These are phyloP conservation scores for Alternaria hordeiaustralica DNA, from an alignment of 2,329 filamentous ascomycete genomes.

Conservation along the genomic window DNA sequence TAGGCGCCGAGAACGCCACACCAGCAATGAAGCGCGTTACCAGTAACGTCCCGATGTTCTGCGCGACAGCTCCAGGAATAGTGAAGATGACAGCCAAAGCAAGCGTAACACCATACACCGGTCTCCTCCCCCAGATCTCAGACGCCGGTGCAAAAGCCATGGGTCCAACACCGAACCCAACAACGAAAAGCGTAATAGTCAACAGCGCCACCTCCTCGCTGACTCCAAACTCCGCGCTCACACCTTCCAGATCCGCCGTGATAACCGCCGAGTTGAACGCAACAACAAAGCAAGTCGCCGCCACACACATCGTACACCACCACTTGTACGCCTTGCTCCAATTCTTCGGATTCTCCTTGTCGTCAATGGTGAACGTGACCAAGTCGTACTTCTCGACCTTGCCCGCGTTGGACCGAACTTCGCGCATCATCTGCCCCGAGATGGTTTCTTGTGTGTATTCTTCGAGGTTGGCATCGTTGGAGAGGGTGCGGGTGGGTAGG, in stretches of 20 bases:
- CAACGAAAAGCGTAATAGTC: slow-evolving; percentile 76
- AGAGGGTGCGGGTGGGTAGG: slow-evolving; percentile 71
- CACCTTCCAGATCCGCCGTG: slow-evolving; percentile 74
- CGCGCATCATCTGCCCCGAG: slow-evolving; percentile 66
- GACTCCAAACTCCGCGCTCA: slow-evolving; percentile 68
- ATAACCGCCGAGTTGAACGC: slow-evolving; percentile 71
- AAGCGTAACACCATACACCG: slow-evolving; percentile 74
- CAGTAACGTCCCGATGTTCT: slow-evolving; percentile 78
- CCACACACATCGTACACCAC: slow-evolving; percentile 82
- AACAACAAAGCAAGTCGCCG: slow-evolving; percentile 58
- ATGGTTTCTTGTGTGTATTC: slow-evolving; percentile 71
- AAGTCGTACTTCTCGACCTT: slow-evolving; percentile 63
- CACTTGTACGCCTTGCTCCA: slow-evolving; percentile 81
- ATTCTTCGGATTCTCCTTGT: slow-evolving; percentile 84
- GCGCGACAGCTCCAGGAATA: slow-evolving; percentile 77
- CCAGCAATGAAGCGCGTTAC: slow-evolving; percentile 80
- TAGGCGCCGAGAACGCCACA: slow-evolving; percentile 83
- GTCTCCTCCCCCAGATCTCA: slow-evolving; percentile 74
- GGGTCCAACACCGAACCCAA: slow-evolving; percentile 81
- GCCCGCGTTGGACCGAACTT: slow-evolving; percentile 62
- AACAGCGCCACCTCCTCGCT: slow-evolving; percentile 76
- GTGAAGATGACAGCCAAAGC: slow-evolving; percentile 77
- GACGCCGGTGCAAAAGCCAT: slow-evolving; percentile 81
- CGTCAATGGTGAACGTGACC: slow-evolving; percentile 73
- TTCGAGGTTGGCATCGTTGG: slow-evolving; percentile 60